Evolutionary conservation across 768 basidiomycete species (phyloP), one percentile per base, ranked within the genome.

Genomic region (Kwoniella botswanensis): DNA sequence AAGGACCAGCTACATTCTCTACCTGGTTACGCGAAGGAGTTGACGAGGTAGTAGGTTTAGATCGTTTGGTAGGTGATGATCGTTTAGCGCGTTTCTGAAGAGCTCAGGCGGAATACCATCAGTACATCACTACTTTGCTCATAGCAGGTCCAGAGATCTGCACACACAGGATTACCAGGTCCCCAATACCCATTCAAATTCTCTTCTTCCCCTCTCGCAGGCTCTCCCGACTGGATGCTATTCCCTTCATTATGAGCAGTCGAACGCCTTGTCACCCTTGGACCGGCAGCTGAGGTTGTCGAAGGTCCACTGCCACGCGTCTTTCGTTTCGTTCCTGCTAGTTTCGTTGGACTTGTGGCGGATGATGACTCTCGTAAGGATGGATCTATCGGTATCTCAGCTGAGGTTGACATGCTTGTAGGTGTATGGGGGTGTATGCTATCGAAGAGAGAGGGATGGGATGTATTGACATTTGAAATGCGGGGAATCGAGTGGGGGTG

Each of bases 171-270:
- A 54, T 44, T 63, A 26, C 26, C 62, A 18, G 67, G 41, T n/a
- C 52, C 69, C 26, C 70, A 67, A 60, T 71, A 75, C 17, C 67
- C 71, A 26, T 73, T 77, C 67, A 79, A 58, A 58, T 79, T 77
- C 73, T 75, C 76, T 64, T 79, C 78, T 52, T 79, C 78, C 12
- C 78, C 78, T 56, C 78, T 59, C 4, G 70, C n/a, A 4, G 78
- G 78, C 54, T 79, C 76, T 13, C 67, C 55, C 67, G 11, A 68
- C 43, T 41, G 24, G 22, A 52, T 54, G 21, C 41, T n/a, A 15
- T 41, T 13, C 26, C 50, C 52, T 62, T 21, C 70, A 11, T 50
- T 35, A 0, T 54, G 52, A 42, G 24, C 59, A 41, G 46, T 22
- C 3, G 67, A 67, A 15, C 72, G 29, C 46, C 72, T 42, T 26